Conservation (phyloP, 495 filamentous ascomycete species). For the Annulohypoxylon maeteangense region DNA sequence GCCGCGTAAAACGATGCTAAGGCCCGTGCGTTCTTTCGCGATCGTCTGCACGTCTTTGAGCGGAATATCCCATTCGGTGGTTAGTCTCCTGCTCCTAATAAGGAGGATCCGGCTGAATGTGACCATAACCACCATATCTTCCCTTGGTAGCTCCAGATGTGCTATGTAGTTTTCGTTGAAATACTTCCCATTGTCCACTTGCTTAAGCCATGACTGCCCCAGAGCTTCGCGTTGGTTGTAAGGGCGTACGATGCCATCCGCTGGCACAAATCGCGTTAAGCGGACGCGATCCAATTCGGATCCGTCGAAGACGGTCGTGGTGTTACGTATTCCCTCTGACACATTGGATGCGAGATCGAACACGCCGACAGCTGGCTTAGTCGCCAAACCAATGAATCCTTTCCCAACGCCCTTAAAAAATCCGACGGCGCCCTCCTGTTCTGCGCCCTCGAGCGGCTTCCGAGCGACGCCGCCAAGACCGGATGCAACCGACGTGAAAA, state of each 20-base stretch:
- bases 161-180: conserved; percentile 98
- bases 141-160: conserved; percentile 87
- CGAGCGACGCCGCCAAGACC: conserved; percentile 92
- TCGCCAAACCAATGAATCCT: conserved; percentile 89
- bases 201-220: conserved; percentile 98
- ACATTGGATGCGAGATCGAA: conserved; percentile 97
- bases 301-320: conserved; percentile 95
- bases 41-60: conserved; percentile 97
- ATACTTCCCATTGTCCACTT: conserved; percentile 93
- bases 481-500: conserved; percentile 89
- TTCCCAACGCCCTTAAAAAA: conserved; percentile 99
- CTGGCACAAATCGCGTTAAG: conserved; percentile 87
- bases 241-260: conserved; percentile 92
- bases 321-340: conserved; percentile 96
- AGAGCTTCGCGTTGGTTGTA: conserved; percentile 96
- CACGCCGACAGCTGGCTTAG: conserved; percentile 95
- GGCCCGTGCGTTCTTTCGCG: conserved; percentile 92
- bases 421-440: conserved; percentile 90
- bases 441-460: conserved; percentile 93
- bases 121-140: conserved; percentile 94
- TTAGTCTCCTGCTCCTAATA: conserved; percentile 82
- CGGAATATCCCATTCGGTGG: conserved; percentile 93
- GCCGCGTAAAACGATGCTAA: conserved; percentile 87
- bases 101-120: conserved; percentile 94
- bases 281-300: conserved; percentile 94